phyloP scores from a whole-genome alignment of 73 alveolate genomes.

The Effrenium voratum region DNA sequence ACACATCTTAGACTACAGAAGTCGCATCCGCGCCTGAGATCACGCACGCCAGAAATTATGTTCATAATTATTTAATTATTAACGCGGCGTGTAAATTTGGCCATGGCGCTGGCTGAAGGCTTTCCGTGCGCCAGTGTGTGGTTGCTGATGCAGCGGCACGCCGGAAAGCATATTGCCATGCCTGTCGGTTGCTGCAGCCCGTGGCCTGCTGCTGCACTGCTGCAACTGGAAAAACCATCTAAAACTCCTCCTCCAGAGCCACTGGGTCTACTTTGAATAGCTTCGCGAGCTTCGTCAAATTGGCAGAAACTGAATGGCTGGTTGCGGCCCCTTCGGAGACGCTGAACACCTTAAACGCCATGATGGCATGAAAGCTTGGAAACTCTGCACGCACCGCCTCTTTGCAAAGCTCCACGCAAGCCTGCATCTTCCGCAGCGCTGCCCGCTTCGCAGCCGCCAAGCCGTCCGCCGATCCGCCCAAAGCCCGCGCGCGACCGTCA shows the following conservation, averaged over 20 bases:
- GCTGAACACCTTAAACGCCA: conserved; percentile 9
- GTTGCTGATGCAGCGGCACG: background rate
- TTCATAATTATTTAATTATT: too few species aligned
- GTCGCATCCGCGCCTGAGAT: too few species aligned
- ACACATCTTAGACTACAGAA: too few species aligned
- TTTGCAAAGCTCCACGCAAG: background rate
- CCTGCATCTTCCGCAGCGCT: background rate
- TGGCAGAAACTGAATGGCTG: background rate
- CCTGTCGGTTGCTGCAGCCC: background rate
- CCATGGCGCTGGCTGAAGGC: background rate
- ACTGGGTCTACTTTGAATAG: too few species aligned
- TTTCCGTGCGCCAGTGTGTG: background rate
- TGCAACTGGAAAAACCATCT: too few species aligned
- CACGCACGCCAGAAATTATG: too few species aligned
- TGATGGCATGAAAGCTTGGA: background rate
- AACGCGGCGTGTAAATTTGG: too few species aligned
- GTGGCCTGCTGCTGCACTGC: background rate
- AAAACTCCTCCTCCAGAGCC: too few species aligned
- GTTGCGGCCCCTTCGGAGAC: background rate
- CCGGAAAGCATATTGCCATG: background rate
- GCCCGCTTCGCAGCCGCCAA: background rate
- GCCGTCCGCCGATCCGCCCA: background rate
- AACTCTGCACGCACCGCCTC: background rate
- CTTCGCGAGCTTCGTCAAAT: too few species aligned
- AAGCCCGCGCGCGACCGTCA: background rate